Percentiles rank a stretch among this genome's conserved stretches.
Conservation (phyloP, 768 basidiomycete species). For the Hortiboletus flavorubellus region DNA sequence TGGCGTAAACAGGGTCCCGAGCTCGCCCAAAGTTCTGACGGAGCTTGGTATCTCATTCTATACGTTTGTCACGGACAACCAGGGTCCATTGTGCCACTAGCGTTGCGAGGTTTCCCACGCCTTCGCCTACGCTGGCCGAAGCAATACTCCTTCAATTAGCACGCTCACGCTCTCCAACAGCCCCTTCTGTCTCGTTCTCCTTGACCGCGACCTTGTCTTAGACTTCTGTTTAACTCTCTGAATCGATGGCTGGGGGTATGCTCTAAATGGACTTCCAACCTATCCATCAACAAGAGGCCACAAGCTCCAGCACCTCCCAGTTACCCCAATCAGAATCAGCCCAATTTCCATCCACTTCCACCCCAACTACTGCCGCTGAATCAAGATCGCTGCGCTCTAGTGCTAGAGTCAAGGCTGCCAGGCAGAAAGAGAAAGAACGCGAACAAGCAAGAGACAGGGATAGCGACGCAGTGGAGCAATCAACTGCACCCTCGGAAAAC, state of each 20-base stretch:
- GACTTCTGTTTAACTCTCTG: conserved; percentile 18
- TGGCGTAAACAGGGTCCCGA: conserved; percentile 7
- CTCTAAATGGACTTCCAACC: conserved; percentile 92
- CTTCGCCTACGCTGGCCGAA: conserved; percentile 22
- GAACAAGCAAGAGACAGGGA: conserved; percentile 54
- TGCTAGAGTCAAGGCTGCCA: conserved; percentile 72
- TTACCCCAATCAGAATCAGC: conserved; percentile 39
- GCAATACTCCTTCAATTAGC: conserved; percentile 27
- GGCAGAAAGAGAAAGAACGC: conserved; percentile 60
- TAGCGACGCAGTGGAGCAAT: conserved; percentile 44
- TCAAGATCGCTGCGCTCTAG: conserved; percentile 66
- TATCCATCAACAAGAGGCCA: conserved; percentile 67
- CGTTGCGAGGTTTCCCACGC: conserved; percentile 29
- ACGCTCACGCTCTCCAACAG: conserved; percentile 14
- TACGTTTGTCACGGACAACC: background rate
- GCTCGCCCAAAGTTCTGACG: background rate
- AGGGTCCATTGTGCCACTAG: conserved; percentile 2
- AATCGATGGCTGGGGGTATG: conserved; percentile 85
- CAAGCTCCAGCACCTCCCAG: conserved; percentile 51
- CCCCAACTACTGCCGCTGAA: conserved; percentile 41
- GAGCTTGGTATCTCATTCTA: background rate
- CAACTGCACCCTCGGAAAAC: conserved; percentile 38
- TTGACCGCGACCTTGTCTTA: conserved; percentile 24
- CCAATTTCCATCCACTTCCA: conserved; percentile 35
- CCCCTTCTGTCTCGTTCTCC: conserved; percentile 22